Evolutionary conservation across 2,329 filamentous ascomycete genomes (phyloP), one percentile per base, ranked within the genome.

Genomic region (Iodosphaeria phyllophila): DNA sequence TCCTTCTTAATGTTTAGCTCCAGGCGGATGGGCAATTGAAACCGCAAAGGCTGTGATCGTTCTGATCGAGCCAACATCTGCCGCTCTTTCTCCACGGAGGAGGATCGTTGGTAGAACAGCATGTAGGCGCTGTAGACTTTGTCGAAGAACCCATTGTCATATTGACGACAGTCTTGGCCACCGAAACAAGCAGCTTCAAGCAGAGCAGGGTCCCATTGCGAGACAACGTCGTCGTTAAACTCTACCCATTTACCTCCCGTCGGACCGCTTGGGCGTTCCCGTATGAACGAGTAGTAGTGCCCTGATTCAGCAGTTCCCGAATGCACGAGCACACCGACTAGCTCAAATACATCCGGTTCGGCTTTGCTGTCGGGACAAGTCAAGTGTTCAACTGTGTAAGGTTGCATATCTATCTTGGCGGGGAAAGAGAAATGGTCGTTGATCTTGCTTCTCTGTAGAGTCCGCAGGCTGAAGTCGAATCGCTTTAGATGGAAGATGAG

Each of bases 231-330:
- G 44, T 98, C 89, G 37, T 98, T 95, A 49, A 93, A 93, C 42
- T 92, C 80, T 7, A 92, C 62, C 89, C 89, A 98, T 5, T 54
- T 52, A 8, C 54, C 52, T 4, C 45, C 44, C 17, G 51, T 45
- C 9, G 46, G 46, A 12, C 60, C 50, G 10, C 52, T 58, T 12
- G 79, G 70, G 11, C 83, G 66, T 45, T 92, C 77, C 26, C 82
- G 76, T 33, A 91, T 82, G 44, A 83, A 95, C 0, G 86, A 95
- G 50, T 93, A 95, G 51, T 98, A 98, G 46, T 98, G 89, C 0
- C 89, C 89, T 15, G 82, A 86, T 42, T 93, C 82, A 8, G 86
- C 83, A 3, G 78, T 92, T 10, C 89, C 89, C 9, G 78, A 76
- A 44, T 98, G 89, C 2, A 98, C 82, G 11, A 98, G 68, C 22